Evolutionary conservation across 257 asterid species (phyloP).

Genomic region (Capsicum rhomboideum): DNA sequence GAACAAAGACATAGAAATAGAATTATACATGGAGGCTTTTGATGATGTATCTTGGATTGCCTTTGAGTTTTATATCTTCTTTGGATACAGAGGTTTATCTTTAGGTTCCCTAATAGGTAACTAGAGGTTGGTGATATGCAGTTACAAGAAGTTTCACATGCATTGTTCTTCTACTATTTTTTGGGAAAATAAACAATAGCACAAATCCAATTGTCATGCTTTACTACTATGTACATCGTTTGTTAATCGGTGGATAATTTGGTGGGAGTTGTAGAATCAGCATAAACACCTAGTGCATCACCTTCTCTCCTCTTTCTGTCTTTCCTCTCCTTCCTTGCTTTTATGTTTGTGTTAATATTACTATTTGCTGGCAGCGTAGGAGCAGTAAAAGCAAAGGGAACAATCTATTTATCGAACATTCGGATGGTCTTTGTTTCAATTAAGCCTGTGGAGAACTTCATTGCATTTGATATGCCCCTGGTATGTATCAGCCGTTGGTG

Average conservation of each 20-base stretch:
- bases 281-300: background rate
- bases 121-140: background rate
- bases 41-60: background rate
- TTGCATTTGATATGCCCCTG: slow-evolving; percentile 2
- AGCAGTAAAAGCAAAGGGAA: background rate
- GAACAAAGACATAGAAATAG: background rate
- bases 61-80: background rate
- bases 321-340: background rate
- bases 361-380: background rate
- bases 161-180: background rate
- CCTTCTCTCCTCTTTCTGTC: background rate
- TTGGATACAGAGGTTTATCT: background rate
- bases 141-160: background rate
- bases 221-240: background rate
- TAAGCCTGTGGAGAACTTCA: background rate
- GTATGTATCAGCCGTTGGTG: background rate
- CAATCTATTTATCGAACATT: background rate
- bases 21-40: background rate
- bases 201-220: background rate
- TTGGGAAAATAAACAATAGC: background rate
- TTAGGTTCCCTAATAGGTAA: background rate
- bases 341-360: background rate
- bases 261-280: background rate
- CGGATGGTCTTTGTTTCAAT: background rate
- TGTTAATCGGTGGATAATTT: background rate